Evolutionary conservation across 768 basidiomycete genomes (phyloP).

Genomic region (Pholiota conissans): DNA sequence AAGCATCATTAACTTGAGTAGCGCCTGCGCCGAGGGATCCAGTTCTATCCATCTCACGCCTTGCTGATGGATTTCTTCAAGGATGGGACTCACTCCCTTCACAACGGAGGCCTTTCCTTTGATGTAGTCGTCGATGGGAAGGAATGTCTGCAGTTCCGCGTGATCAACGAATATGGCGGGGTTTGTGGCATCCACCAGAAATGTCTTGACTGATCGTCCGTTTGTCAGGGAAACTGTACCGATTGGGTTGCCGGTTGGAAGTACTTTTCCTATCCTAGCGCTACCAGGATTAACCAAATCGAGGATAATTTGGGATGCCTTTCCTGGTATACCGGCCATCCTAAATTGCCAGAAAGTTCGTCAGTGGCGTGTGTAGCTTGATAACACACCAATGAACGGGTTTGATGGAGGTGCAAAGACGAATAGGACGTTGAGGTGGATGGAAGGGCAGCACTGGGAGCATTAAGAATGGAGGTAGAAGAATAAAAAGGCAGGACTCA

Average conservation of each 20-base stretch:
- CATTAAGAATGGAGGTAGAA: too few species aligned
- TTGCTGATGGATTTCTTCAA: slow-evolving; percentile 55
- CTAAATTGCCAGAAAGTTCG: slow-evolving; percentile 48
- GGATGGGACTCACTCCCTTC: slow-evolving; percentile 25
- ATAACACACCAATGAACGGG: too few species aligned
- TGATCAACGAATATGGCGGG: slow-evolving; percentile 65
- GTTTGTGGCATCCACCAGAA: slow-evolving; percentile 74
- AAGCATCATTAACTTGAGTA: slow-evolving; percentile 70
- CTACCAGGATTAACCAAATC: slow-evolving; percentile 70
- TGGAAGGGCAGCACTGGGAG: too few species aligned
- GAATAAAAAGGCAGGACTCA: too few species aligned
- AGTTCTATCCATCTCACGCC: slow-evolving; percentile 65
- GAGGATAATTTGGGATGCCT: slow-evolving; percentile 62
- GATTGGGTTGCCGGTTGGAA: slow-evolving; percentile 56
- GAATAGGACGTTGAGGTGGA: too few species aligned
- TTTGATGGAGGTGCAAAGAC: too few species aligned
- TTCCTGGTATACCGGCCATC: slow-evolving; percentile 70
- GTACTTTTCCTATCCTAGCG: slow-evolving; percentile 67
- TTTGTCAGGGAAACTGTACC: slow-evolving; percentile 42
- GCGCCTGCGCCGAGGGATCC: slow-evolving; percentile 60
- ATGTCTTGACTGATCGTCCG: slow-evolving; percentile 34
- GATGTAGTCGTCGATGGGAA: slow-evolving; percentile 40
- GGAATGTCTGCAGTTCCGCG: slow-evolving; percentile 38
- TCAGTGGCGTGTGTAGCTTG: too few species aligned
- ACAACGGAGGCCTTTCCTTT: slow-evolving; percentile 25